Evolutionary conservation across 192 early-diverging fungal genomes (phyloP).

Genomic region (Lobulomyces angularis): DNA sequence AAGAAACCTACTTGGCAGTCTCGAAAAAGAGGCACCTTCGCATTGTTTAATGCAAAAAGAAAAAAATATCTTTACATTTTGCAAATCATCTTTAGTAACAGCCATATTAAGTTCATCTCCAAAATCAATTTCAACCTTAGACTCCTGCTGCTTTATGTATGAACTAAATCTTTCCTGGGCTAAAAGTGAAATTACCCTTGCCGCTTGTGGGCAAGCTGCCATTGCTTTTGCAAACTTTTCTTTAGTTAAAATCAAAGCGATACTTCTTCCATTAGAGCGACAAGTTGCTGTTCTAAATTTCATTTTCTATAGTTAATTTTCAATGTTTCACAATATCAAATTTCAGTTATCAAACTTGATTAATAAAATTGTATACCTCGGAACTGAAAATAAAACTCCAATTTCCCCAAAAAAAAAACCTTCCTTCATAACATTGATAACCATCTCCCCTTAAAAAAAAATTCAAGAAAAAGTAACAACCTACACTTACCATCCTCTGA

Average conservation of each 20-base stretch:
- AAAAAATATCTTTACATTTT: slow-evolving; percentile 19
- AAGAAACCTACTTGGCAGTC: slow-evolving; percentile 37
- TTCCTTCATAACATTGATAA: slow-evolving; percentile 43
- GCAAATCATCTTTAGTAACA: slow-evolving; percentile 34
- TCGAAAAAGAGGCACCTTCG: slow-evolving; percentile 36
- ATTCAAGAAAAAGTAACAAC: not conserved
- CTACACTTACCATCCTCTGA: slow-evolving; percentile 37
- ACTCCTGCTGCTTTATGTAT: slow-evolving; percentile 37
- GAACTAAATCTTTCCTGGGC: slow-evolving; percentile 34
- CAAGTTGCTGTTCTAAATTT: slow-evolving; percentile 36
- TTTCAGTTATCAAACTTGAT: not conserved
- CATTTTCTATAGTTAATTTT: not conserved
- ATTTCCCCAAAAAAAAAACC: slow-evolving; percentile 72
- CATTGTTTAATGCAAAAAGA: not conserved
- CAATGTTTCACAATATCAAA: not conserved
- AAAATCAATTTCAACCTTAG: slow-evolving; percentile 29
- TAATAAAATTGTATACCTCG: slow-evolving; percentile 20
- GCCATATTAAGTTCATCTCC: slow-evolving; percentile 37
- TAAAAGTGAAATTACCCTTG: slow-evolving; percentile 24
- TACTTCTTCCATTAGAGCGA: slow-evolving; percentile 30
- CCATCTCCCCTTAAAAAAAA: slow-evolving; percentile 23
- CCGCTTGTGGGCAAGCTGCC: slow-evolving; percentile 26
- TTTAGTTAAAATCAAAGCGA: slow-evolving; percentile 37
- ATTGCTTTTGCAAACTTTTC: slow-evolving; percentile 25
- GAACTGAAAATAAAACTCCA: slow-evolving; percentile 58